These are phyloP conservation scores for Otatea glauca DNA, from an alignment of 176 grass and related monocot species.

Conservation along the genomic window DNA sequence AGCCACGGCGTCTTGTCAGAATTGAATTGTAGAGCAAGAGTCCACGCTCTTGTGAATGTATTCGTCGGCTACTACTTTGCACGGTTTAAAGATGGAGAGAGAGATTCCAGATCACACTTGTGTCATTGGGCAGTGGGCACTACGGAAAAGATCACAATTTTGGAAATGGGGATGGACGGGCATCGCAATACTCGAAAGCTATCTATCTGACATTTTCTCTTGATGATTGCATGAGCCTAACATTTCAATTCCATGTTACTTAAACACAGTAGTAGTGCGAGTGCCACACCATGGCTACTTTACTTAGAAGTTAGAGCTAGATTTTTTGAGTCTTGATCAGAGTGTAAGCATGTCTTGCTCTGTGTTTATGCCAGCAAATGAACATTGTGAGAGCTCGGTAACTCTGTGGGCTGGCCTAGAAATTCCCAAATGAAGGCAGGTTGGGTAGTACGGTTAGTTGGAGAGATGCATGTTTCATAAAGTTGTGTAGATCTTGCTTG, in stretches of 20 bases:
- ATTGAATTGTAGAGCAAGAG: neutral
- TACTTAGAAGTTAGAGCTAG: neutral
- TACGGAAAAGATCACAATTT: neutral
- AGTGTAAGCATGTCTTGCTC: neutral
- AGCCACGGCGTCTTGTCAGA: neutral
- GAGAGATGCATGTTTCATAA: neutral
- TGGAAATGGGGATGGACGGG: neutral
- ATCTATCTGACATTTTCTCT: neutral
- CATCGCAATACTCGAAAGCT: neutral
- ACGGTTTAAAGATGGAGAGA: neutral
- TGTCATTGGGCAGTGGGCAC: neutral
- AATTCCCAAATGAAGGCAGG: neutral
- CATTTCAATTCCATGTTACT: neutral
- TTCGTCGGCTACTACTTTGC: neutral
- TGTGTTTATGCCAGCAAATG: neutral
- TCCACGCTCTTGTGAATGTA: neutral
- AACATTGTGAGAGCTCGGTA: neutral
- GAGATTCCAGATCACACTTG: neutral
- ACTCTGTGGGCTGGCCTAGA: neutral
- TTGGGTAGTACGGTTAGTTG: neutral
- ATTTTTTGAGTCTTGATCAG: neutral
- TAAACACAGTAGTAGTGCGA: neutral
- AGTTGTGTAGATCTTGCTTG: slow-evolving; percentile 10
- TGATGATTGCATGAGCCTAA: neutral
- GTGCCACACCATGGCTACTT: neutral